Base-by-base conservation (phyloP, 1,139 yeast genomes). In the Debaryomyces psychrophilus region DNA sequence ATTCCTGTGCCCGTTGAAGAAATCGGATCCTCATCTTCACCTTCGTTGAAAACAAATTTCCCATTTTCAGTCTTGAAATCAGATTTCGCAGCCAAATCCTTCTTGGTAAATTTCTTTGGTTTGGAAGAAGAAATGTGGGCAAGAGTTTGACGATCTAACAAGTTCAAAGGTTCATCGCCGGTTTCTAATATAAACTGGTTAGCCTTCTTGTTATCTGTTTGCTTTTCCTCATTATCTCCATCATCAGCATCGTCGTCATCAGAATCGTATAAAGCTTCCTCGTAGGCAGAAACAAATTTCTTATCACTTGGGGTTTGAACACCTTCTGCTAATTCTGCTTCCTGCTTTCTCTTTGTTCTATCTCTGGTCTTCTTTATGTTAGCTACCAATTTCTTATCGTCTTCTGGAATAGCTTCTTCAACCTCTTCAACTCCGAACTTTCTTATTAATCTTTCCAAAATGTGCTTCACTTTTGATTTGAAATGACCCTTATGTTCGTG, bases 401-500 rank as follows among this genome's bases (percentile, higher is more conserved):
- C 92, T 63, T 72, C 96, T 12, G 99, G 99, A 69, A 93, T 90
- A 44, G 83, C 82, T 44, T 72, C 72, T 61, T 87, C 96, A 47
- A 93, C 80, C 31, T 73, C 79, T 31, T 90, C 97, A 53, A 82
- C 79, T 14, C 99, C 97, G 62, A 89, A 90, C 60, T 90, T 85
- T 65, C 99, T 82, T 46, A 93, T 81, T 60, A 93, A 74, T 60
- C 99, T 82, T 73, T 93, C 99, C 52, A 93, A 75, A 50, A 93
- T 87, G 61, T 93, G 97, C 71, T 90, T 90, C 37, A 93, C 95
- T 67, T 89, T 92, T 25, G 90, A 81, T 64, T 89, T 90, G 77
- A 95, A 92, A 61, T 90, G 97, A 35, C 95, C 95, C 60, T 89
- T 89, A 68, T 92, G 97, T 64, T 90, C 98, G 64, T 90, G 95